A percentile compares a stretch with the other conserved stretches of the same genome.
These are phyloP conservation scores for Phyllachora maydis DNA, from an alignment of 2,329 filamentous ascomycete species.

Conservation along the genomic window DNA sequence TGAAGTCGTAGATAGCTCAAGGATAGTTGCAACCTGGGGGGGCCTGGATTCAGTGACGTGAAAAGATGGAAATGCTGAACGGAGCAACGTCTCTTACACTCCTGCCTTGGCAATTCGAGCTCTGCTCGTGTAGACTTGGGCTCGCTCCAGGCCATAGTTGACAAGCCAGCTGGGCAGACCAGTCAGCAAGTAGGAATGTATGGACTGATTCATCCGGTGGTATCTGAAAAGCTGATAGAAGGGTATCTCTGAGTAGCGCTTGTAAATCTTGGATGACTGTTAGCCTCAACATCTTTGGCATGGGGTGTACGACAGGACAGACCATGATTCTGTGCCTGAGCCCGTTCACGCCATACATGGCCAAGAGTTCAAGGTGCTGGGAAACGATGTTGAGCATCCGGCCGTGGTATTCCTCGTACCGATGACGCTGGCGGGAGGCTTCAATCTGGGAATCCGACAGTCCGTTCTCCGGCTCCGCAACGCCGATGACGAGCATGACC, in stretches of 20 bases:
- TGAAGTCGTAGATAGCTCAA: too few species aligned
- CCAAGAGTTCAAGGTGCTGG: slow-evolving; percentile 17
- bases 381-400: slow-evolving; percentile 13
- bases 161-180: slow-evolving; percentile 19
- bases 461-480: slow-evolving; percentile 33
- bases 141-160: too few species aligned
- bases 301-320: slow-evolving; percentile 5
- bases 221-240: slow-evolving; percentile 21
- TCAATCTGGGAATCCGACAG: slow-evolving; percentile 17
- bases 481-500: slow-evolving; percentile 41
- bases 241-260: slow-evolving; percentile 23
- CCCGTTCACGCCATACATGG: slow-evolving; percentile 29
- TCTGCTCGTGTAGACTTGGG: too few species aligned
- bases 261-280: slow-evolving; percentile 23
- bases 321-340: slow-evolving; percentile 33
- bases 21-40: too few species aligned
- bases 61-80: too few species aligned
- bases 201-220: too few species aligned
- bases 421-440: slow-evolving; percentile 18
- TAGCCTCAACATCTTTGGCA: too few species aligned
- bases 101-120: too few species aligned
- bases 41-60: too few species aligned
- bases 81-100: too few species aligned
- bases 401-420: slow-evolving; percentile 26
- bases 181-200: slow-evolving; percentile 13